These are phyloP conservation scores for Nakazawaea anatomiae DNA, from an alignment of 805 yeast genomes.

Conservation along the genomic window DNA sequence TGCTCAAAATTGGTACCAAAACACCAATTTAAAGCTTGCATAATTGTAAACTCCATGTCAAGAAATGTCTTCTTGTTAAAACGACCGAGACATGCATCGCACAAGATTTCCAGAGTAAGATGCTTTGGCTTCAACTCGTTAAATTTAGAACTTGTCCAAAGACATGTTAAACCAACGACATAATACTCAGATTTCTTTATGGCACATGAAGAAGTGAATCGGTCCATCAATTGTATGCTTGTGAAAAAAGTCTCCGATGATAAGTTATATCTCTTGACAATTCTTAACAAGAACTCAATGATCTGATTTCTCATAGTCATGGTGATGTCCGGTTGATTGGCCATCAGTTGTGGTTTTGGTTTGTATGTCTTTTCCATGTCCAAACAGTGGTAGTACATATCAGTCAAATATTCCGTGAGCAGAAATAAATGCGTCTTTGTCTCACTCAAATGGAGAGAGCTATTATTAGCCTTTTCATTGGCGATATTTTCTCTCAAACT, in stretches of 20 bases:
- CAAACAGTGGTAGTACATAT: constrained; percentile 17
- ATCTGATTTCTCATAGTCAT: constrained; percentile 17
- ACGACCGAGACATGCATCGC: constrained; percentile 52
- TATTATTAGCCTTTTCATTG: constrained; percentile 4
- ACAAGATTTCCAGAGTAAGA: constrained; percentile 45
- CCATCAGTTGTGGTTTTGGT: constrained; percentile 16
- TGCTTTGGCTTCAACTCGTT: constrained; percentile 51
- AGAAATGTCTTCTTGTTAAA: constrained; percentile 51
- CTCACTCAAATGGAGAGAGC: constrained; percentile 7
- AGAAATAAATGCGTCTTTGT: constrained; percentile 9
- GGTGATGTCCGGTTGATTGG: constrained; percentile 16
- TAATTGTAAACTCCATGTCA: constrained; percentile 64
- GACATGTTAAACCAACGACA: constrained; percentile 35
- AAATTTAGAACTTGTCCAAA: constrained; percentile 40
- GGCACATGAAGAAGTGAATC: constrained; percentile 27
- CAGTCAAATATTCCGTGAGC: constrained; percentile 11
- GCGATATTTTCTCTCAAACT: constrained; percentile 8
- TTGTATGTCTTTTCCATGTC: constrained; percentile 23
- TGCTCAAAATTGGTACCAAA: constrained; percentile 60
- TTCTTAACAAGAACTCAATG: constrained; percentile 25
- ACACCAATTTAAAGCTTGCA: constrained; percentile 61
- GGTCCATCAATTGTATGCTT: constrained; percentile 32
- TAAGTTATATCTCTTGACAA: constrained; percentile 22
- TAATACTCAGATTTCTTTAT: constrained; percentile 30
- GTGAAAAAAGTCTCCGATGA: constrained; percentile 28